A percentile compares a stretch with the other conserved stretches of the same genome.
Evolutionary conservation across 2,329 filamentous ascomycete species (phyloP).

Genomic region (Colletotrichum cordylinicola): DNA sequence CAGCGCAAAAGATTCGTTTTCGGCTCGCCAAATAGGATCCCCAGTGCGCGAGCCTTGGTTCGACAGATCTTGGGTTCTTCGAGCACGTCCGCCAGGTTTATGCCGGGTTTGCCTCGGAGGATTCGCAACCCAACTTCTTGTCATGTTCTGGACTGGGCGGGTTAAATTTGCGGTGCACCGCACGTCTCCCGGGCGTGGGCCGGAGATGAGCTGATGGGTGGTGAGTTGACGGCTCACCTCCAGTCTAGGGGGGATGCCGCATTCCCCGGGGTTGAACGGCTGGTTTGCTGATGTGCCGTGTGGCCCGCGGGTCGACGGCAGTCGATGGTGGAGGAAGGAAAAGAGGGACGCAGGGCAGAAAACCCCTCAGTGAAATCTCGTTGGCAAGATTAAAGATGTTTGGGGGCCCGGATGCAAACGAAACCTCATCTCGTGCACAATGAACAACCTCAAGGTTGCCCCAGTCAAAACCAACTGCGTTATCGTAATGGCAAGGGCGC

Average conservation of each 20-base stretch:
- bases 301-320: background rate
- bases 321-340: background rate
- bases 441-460: background rate
- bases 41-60: background rate
- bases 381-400: constrained; percentile 13
- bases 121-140: background rate
- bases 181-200: background rate
- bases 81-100: background rate
- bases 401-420: background rate
- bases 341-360: constrained; percentile 2
- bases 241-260: background rate
- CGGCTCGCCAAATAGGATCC: background rate
- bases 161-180: background rate
- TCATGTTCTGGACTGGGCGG: background rate
- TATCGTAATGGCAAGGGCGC: background rate
- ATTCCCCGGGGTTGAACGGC: background rate
- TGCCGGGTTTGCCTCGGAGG: background rate
- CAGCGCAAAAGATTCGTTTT: background rate
- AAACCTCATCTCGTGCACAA: constrained; percentile 6
- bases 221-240: background rate
- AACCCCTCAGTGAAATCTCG: background rate
- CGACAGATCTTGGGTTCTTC: background rate
- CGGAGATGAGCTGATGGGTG: constrained; percentile 8
- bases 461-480: background rate
- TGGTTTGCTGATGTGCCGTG: constrained; percentile 6